Evolutionary conservation across 495 filamentous ascomycete species (phyloP).

Genomic region (Hypoxylon subgilvum): DNA sequence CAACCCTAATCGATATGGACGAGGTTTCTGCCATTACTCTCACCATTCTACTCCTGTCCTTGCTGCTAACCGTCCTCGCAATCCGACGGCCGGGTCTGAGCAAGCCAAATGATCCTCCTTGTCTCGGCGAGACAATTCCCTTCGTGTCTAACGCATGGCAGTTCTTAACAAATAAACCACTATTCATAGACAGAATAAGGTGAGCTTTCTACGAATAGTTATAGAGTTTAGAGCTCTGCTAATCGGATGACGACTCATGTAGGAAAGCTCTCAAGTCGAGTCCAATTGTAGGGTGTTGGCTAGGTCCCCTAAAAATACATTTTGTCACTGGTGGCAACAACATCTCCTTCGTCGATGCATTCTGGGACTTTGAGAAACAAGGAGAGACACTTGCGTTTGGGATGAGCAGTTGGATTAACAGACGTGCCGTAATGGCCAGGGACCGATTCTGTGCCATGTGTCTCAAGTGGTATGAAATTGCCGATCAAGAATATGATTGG

Average conservation of each 20-base stretch:
- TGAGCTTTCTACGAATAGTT: too few species aligned
- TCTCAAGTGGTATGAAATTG: conserved; percentile 1
- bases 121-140: not conserved
- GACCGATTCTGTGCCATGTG: conserved; percentile 17
- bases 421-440: conserved; percentile 51
- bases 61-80: too few species aligned
- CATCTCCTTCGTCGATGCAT: conserved; percentile 12
- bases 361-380: conserved; percentile 36
- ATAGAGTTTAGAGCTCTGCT: not conserved
- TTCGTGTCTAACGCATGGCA: not conserved
- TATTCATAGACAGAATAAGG: not conserved
- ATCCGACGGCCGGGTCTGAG: too few species aligned
- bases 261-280: not conserved
- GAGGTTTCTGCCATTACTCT: too few species aligned
- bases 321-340: not conserved
- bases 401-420: conserved; percentile 61
- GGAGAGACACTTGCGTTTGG: conserved; percentile 17
- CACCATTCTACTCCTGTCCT: too few species aligned
- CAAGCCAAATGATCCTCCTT: too few species aligned
- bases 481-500: not conserved
- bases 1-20: too few species aligned
- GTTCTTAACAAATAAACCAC: not conserved
- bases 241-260: not conserved
- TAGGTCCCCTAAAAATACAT: not conserved
- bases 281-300: not conserved